A percentile compares a stretch with the other conserved stretches of the same genome.
Conservation (phyloP, 257 asterid species). For the Solanum gracilifrons region DNA sequence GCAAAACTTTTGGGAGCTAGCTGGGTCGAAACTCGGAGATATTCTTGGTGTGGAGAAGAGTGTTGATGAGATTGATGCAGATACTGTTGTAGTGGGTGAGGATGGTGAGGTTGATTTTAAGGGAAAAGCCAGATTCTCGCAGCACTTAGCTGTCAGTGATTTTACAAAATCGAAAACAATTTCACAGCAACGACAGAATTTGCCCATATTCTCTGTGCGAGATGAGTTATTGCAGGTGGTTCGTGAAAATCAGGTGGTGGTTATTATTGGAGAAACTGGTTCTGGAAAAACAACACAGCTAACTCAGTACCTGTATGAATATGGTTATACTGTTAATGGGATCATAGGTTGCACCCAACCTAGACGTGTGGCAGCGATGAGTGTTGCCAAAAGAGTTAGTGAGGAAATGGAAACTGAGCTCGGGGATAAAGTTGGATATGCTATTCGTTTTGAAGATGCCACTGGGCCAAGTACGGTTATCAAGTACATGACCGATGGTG, state of each 20-base stretch:
- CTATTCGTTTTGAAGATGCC: slow-evolving; percentile 88
- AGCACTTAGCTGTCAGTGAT: slow-evolving; percentile 71
- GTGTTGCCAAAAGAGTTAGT: slow-evolving; percentile 94
- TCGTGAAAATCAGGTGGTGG: slow-evolving; percentile 85
- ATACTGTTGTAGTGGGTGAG: slow-evolving; percentile 84
- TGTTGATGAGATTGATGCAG: slow-evolving; percentile 89
- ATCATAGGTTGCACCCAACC: slow-evolving; percentile 94
- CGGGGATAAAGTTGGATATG: slow-evolving; percentile 86
- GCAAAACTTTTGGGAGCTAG: slow-evolving; percentile 94
- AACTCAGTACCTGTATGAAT: slow-evolving; percentile 89
- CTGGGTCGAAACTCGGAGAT: slow-evolving; percentile 88
- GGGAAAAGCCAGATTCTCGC: slow-evolving; percentile 79
- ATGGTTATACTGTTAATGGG: slow-evolving; percentile 57
- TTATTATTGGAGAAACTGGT: slow-evolving; percentile 96
- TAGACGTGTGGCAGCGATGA: slow-evolving; percentile 98
- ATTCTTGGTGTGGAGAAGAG: slow-evolving; percentile 94
- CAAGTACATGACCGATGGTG: slow-evolving; percentile 99
- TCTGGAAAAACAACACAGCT: slow-evolving; percentile 96
- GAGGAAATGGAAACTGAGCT: slow-evolving; percentile 95
- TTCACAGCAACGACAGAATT: slow-evolving; percentile 68
- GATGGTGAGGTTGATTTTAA: slow-evolving; percentile 89
- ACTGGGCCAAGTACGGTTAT: slow-evolving; percentile 83
- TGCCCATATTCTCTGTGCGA: slow-evolving; percentile 86
- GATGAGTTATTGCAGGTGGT: slow-evolving; percentile 94
- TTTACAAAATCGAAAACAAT: slow-evolving; percentile 63